A percentile compares a stretch with the other conserved stretches of the same genome.
Evolutionary conservation across 2,329 filamentous ascomycete species (phyloP).

Genomic region (Purpureocillium takamizusanense): DNA sequence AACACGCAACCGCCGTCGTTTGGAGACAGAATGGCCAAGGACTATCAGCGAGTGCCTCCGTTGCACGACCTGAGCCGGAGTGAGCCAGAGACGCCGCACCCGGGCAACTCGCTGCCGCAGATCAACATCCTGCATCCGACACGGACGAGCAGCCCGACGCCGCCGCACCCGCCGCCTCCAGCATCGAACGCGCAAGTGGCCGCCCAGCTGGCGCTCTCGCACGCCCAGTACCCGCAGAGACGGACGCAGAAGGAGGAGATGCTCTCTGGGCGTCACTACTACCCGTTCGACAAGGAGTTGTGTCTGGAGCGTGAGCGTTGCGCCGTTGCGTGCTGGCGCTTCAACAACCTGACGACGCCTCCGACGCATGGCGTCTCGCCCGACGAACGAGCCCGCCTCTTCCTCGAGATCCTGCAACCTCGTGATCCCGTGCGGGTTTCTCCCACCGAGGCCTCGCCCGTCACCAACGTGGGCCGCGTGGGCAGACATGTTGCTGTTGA

Average conservation of each 20-base stretch:
- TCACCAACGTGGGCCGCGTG: constrained; percentile 50
- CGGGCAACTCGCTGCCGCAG: constrained; percentile 43
- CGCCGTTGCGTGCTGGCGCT: constrained; percentile 70
- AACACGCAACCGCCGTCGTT: constrained; percentile 34
- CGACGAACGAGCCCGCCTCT: constrained; percentile 59
- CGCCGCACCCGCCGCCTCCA: constrained; percentile 24
- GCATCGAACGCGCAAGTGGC: constrained; percentile 41
- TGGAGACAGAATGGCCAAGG: constrained; percentile 42
- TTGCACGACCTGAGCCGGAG: constrained; percentile 49
- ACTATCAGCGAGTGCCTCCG: constrained; percentile 52
- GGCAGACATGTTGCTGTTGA: constrained; percentile 74
- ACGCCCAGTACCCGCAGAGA: constrained; percentile 37
- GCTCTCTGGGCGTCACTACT: constrained; percentile 71
- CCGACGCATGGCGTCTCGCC: constrained; percentile 62
- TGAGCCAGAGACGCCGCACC: constrained; percentile 45
- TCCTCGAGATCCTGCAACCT: constrained; percentile 63
- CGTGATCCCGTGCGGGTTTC: constrained; percentile 46
- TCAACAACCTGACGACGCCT: constrained; percentile 71
- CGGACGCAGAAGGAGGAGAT: constrained; percentile 83
- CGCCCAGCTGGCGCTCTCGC: constrained; percentile 51
- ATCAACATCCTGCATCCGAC: constrained; percentile 46
- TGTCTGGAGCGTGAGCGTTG: constrained; percentile 79
- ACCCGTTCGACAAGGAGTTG: constrained; percentile 69
- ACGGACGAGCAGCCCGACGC: constrained; percentile 37
- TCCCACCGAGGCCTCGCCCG: constrained; percentile 41